Conservation (phyloP, 257 asterid species). For the Salvia miltiorrhiza region DNA sequence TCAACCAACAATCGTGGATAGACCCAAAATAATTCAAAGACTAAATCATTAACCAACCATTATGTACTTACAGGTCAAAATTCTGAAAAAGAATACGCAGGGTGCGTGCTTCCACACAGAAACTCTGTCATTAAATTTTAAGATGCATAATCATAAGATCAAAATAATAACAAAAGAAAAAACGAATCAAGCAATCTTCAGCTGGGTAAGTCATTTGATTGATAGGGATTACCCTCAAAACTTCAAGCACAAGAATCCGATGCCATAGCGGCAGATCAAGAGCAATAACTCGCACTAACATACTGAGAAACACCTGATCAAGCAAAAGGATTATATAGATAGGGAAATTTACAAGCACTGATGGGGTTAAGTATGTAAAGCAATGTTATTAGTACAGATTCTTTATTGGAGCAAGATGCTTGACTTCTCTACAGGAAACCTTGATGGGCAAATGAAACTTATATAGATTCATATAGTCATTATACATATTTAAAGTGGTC, state of each 20-base stretch:
- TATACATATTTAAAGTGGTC: constrained; percentile 4
- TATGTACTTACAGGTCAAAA: constrained; percentile 87
- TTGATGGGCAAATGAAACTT: constrained; percentile 3
- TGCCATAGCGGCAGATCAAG: constrained; percentile 98
- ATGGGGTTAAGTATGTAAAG: constrained; percentile 11
- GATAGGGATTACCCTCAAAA: constrained; percentile 71
- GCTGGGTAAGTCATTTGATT: constrained; percentile 4
- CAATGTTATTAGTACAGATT: background rate
- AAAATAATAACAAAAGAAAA: background rate
- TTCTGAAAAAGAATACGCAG: constrained; percentile 83
- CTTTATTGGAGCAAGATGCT: constrained; percentile 2
- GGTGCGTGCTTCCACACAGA: constrained; percentile 98
- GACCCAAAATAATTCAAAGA: background rate
- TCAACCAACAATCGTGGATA: background rate
- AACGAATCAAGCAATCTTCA: background rate
- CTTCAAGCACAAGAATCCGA: constrained; percentile 96
- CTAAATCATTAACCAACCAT: constrained; percentile 12
- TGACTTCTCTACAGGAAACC: background rate
- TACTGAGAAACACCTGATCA: constrained; percentile 92
- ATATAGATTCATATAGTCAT: background rate
- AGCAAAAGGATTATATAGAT: constrained; percentile 1
- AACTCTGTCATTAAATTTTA: constrained; percentile 52
- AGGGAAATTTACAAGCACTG: constrained; percentile 16
- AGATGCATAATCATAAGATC: constrained; percentile 11
- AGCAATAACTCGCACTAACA: constrained; percentile 78